Evolutionary conservation across 352 stramenopile genomes (phyloP).

Genomic region (Pythium oligandrum): DNA sequence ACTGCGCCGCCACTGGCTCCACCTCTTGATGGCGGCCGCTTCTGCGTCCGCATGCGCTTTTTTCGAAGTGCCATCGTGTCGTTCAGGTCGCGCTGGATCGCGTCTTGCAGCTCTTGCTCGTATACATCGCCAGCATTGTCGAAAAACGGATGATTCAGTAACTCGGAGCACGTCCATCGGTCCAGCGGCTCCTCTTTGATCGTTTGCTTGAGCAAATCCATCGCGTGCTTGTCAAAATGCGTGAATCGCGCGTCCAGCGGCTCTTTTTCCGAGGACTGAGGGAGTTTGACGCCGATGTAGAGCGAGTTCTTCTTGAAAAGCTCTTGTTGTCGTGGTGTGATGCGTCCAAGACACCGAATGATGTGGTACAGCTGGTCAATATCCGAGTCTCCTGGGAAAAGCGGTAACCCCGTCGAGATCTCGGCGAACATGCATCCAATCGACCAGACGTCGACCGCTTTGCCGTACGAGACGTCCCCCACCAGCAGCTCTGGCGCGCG

Average conservation of each 20-base stretch:
- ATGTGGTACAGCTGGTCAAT: slow-evolving; percentile 93
- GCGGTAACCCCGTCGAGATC: slow-evolving; percentile 93
- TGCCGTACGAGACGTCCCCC: slow-evolving; percentile 89
- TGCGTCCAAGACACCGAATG: slow-evolving; percentile 64
- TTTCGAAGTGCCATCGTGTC: slow-evolving; percentile 54
- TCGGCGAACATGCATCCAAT: slow-evolving; percentile 96
- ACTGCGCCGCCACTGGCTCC: not conserved
- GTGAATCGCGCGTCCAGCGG: slow-evolving; percentile 58
- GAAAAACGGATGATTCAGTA: slow-evolving; percentile 75
- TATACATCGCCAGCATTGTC: slow-evolving; percentile 46
- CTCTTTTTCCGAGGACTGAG: slow-evolving; percentile 48
- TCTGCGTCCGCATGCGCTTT: slow-evolving; percentile 47
- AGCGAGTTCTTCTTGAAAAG: slow-evolving; percentile 81
- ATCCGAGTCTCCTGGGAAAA: slow-evolving; percentile 96
- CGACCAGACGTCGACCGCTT: slow-evolving; percentile 96
- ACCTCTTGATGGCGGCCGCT: slow-evolving; percentile 27
- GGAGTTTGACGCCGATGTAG: slow-evolving; percentile 77
- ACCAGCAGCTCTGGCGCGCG: slow-evolving; percentile 91
- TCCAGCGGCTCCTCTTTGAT: slow-evolving; percentile 76
- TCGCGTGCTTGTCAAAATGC: slow-evolving; percentile 51
- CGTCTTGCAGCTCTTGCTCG: slow-evolving; percentile 62
- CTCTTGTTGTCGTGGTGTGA: slow-evolving; percentile 73
- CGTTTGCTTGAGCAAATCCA: slow-evolving; percentile 71
- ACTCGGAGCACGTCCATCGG: slow-evolving; percentile 71
- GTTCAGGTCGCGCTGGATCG: slow-evolving; percentile 62